phyloP scores from a whole-genome alignment of 257 asterid genomes.

The Ballota nigra region DNA sequence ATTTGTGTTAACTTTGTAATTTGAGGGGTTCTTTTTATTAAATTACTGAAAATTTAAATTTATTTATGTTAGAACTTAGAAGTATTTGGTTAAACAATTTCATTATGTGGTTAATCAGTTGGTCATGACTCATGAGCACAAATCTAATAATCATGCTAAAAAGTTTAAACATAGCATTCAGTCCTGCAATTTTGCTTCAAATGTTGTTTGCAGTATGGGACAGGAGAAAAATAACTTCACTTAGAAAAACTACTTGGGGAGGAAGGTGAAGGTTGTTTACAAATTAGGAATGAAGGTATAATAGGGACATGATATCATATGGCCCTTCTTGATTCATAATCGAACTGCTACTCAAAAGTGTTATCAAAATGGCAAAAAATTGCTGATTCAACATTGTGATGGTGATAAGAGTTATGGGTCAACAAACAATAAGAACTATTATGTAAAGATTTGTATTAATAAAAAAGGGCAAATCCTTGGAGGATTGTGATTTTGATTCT shows the following conservation, averaged over 20 bases:
- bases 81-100: neutral
- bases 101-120: neutral
- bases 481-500: too few relatives aligned
- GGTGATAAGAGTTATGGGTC: neutral
- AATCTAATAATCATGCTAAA: neutral
- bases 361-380: too few relatives aligned
- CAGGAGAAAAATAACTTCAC: neutral
- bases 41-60: neutral
- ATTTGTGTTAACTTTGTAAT: conserved; percentile 3
- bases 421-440: neutral
- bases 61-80: neutral
- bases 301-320: neutral
- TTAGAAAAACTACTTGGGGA: neutral
- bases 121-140: conserved; percentile 1
- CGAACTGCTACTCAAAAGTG: neutral
- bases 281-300: neutral
- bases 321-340: neutral
- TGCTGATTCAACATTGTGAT: neutral
- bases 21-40: neutral
- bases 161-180: neutral
- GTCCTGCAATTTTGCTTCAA: neutral
- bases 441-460: too few relatives aligned
- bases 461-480: too few relatives aligned
- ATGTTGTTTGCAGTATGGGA: neutral
- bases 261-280: neutral